Evolutionary conservation across 768 basidiomycete genomes (phyloP).

Genomic region (Cystofilobasidium capitatum): DNA sequence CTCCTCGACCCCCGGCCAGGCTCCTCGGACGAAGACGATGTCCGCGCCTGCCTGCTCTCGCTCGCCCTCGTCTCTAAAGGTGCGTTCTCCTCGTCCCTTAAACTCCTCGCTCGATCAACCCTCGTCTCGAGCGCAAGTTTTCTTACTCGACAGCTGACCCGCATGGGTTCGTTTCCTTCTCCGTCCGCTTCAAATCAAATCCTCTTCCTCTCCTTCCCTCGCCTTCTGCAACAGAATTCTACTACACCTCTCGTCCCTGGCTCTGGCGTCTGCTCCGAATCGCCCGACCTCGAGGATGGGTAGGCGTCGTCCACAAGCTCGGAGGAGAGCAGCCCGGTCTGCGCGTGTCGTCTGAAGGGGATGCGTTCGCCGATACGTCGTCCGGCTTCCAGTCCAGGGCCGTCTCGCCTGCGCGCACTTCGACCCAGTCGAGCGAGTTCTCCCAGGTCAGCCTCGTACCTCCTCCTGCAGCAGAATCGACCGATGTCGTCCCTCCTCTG

Average conservation of each 20-base stretch:
- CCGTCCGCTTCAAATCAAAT: background rate
- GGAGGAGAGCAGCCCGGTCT: constrained; percentile 49
- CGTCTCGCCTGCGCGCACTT: background rate
- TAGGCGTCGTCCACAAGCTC: constrained; percentile 68
- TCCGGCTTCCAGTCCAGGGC: background rate
- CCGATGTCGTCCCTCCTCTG: too few relatives aligned
- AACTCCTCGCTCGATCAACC: too few relatives aligned
- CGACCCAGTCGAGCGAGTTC: constrained; percentile 42
- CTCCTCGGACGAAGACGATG: constrained; percentile 47
- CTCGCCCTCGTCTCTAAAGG: constrained; percentile 68
- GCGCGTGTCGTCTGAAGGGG: constrained; percentile 42
- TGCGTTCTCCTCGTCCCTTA: constrained; percentile 49
- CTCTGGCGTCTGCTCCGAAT: constrained; percentile 76
- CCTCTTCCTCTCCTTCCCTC: background rate
- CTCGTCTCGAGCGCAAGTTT: too few relatives aligned
- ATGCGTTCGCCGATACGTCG: constrained; percentile 56
- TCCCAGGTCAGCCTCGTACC: too few relatives aligned
- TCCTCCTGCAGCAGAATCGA: too few relatives aligned
- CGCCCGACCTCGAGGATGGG: constrained; percentile 72
- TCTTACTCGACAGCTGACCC: constrained; percentile 55
- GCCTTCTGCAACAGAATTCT: constrained; percentile 13
- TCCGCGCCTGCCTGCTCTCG: constrained; percentile 56
- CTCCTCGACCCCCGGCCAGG: constrained; percentile 52
- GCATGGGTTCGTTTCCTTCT: too few relatives aligned
- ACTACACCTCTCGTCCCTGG: constrained; percentile 51